Percentiles rank a stretch among this genome's conserved stretches.
Evolutionary conservation across 805 yeast genomes (phyloP).

Genomic region (Barnettozyma californica): DNA sequence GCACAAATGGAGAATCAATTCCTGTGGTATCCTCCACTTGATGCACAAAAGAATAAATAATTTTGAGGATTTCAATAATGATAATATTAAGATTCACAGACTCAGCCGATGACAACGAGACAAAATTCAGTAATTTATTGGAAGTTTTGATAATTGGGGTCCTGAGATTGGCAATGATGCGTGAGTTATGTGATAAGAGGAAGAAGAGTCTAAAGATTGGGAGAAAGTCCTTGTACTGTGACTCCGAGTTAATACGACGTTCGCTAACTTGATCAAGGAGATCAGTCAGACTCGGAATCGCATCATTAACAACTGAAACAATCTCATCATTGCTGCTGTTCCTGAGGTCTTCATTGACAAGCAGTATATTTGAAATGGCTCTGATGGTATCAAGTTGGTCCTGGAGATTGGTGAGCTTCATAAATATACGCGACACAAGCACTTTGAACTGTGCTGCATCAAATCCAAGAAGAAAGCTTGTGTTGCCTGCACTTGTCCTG

Average conservation of each 20-base stretch:
- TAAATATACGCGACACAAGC: constrained; percentile 10
- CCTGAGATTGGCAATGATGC: constrained; percentile 9
- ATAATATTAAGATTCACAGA: constrained; percentile 19
- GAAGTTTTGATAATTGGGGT: constrained; percentile 17
- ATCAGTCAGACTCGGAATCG: constrained; percentile 12
- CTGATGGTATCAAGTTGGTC: constrained; percentile 20
- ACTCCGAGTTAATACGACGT: constrained; percentile 21
- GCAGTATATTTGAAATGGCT: constrained; percentile 19
- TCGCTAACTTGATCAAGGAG: constrained; percentile 23
- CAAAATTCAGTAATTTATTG: constrained; percentile 23
- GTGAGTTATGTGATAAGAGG: constrained; percentile 17
- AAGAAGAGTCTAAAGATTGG: constrained; percentile 25
- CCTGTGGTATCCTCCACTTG: constrained; percentile 22
- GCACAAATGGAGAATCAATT: constrained; percentile 23
- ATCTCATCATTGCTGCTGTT: neutral
- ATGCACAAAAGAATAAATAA: constrained; percentile 22
- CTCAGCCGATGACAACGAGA: constrained; percentile 19
- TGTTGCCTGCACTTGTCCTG: constrained; percentile 13
- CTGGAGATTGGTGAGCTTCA: constrained; percentile 3
- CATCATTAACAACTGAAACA: neutral
- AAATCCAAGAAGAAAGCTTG: constrained; percentile 12
- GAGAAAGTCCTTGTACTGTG: constrained; percentile 19
- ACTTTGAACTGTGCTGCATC: constrained; percentile 8
- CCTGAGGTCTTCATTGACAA: constrained; percentile 16
- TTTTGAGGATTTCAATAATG: constrained; percentile 25